Evolutionary conservation across 257 asterid species (phyloP).

Genomic region (Solanum ossicruentum): DNA sequence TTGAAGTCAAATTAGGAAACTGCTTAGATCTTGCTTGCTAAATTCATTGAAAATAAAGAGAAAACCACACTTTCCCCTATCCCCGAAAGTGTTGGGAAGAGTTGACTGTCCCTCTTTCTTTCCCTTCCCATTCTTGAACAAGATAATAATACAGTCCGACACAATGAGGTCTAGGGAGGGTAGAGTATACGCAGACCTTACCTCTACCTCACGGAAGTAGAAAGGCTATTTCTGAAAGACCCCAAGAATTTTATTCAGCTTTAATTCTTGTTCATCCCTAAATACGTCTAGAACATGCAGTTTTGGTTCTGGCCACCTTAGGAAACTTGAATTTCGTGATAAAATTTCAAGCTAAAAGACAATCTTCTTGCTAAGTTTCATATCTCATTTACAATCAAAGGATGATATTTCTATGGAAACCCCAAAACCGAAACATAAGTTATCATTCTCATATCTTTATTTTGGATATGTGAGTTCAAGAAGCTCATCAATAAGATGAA

Average conservation of each 20-base stretch:
- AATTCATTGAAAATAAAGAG: neutral
- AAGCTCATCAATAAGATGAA: neutral
- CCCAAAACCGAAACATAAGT: neutral
- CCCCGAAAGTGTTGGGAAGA: neutral
- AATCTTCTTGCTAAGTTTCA: neutral
- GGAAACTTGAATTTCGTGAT: neutral
- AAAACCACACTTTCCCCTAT: neutral
- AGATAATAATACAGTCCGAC: neutral
- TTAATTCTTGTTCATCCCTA: neutral
- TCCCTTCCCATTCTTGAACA: neutral
- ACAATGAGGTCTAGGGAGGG: neutral
- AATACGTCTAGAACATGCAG: neutral
- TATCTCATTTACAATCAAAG: neutral
- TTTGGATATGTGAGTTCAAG: neutral
- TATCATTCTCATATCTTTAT: neutral
- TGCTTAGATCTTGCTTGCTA: neutral
- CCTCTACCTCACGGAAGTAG: neutral
- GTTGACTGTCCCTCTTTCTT: neutral
- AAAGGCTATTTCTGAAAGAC: neutral
- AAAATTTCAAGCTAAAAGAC: neutral
- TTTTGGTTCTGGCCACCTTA: neutral
- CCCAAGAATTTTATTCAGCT: neutral
- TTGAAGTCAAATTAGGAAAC: neutral
- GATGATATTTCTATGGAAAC: neutral
- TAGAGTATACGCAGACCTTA: neutral